Evolutionary conservation across 2,329 filamentous ascomycete species (phyloP), one percentile per base, ranked within the genome.

Genomic region (Penicillium sp.): DNA sequence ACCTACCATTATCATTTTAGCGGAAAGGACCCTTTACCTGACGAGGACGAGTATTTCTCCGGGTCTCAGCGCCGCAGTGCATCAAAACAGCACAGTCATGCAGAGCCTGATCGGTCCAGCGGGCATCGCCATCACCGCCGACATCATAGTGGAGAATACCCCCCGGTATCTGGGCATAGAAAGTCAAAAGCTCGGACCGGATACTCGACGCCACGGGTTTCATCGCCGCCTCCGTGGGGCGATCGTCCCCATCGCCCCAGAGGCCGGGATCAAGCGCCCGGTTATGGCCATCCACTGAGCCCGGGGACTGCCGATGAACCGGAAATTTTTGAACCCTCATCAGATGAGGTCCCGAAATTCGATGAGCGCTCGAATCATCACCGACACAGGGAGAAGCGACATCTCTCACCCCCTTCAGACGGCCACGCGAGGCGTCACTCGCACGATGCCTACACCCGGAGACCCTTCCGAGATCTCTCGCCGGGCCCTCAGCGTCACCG

Each of bases 381-480:
- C 42, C 59, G 62, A 21, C 51, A 58, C 16, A 55, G 45, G 14
- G 39, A 50, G n/a, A 62, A 58, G 13, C 60, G 61, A 4, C 63
- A 71, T 49, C 53, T 74, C 1, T 71, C 70, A 10, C 69, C 69
- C 1, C 61, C 61, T 4, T 55, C 60, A 4, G 34, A 59, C 13
- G 55, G 59, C 16, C 59, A 65, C 21, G 59, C 66, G 4, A 68
- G 72, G 22, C 69, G 71, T 5, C 72, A 73, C 57, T 74, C 70
- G 3, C 73, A 75, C 43, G 73, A 75, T 43, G 65, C 70, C 6
- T 73, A 72, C 43, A 64, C 56, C 3, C 65, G 69, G 18, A 64
- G 62, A 56, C 68, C 67, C 2, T 57, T 60, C 13, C 61, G 66
- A 39, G 68, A 72, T 9, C 47, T 66, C 3, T 72, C 70, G 0